Evolutionary conservation across 441 rosid genomes (phyloP).

Genomic region (Gossypium aridum): DNA sequence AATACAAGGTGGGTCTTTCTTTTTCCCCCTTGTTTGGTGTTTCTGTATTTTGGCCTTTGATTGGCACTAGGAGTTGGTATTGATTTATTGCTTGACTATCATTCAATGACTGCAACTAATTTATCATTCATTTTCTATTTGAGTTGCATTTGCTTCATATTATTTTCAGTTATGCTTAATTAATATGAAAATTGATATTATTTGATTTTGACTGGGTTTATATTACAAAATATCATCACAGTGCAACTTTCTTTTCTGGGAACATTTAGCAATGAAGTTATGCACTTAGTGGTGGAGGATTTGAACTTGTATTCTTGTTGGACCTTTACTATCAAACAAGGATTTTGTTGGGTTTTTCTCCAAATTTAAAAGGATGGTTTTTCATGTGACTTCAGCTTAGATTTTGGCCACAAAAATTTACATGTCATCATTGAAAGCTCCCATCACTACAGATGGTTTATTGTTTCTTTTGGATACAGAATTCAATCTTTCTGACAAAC

Average conservation of each 20-base stretch:
- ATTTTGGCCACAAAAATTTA: not conserved
- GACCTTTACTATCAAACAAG: not conserved
- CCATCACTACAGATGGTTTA: not conserved
- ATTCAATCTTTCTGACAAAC: conserved; percentile 74
- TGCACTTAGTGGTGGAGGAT: not conserved
- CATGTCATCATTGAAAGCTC: not conserved
- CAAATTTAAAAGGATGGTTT: not conserved
- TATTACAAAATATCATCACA: not conserved
- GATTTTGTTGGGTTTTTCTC: not conserved
- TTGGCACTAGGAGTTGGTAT: not conserved
- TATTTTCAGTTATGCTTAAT: not conserved
- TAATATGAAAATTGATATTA: not conserved
- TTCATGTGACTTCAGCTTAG: not conserved
- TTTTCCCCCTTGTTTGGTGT: not conserved
- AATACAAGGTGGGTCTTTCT: not conserved
- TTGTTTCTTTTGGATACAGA: conserved; percentile 29
- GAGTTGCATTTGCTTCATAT: not conserved
- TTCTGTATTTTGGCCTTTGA: not conserved
- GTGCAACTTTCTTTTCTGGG: not conserved
- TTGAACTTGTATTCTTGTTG: not conserved
- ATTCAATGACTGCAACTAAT: not conserved
- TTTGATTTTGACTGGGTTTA: not conserved
- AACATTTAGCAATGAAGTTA: not conserved
- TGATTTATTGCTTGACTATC: not conserved
- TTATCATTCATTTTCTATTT: not conserved